Evolutionary conservation across 208 protist genomes (phyloP).

Genomic region (Dictyostelium gargantuum): DNA sequence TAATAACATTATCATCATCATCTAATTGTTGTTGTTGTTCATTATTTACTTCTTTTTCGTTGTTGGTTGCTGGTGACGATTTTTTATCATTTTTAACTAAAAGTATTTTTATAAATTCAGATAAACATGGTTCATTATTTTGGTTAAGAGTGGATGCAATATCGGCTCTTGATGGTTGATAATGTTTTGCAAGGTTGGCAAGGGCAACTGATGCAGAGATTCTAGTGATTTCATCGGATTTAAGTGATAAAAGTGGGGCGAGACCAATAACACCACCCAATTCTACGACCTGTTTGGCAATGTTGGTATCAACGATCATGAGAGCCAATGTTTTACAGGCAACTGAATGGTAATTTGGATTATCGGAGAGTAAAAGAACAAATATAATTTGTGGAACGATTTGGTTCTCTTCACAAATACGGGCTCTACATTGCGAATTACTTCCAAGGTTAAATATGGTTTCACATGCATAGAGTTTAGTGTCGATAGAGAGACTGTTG

Average conservation of each 20-base stretch:
- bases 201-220: slow-evolving; percentile 12
- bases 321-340: slow-evolving; percentile 37
- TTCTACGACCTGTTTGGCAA: slow-evolving; percentile 13
- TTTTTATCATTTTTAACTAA: no score
- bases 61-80: not conserved
- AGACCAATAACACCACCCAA: slow-evolving; percentile 4
- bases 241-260: not conserved
- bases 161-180: not conserved
- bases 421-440: not conserved
- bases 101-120: not conserved
- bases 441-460: slow-evolving; percentile 21
- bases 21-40: no score
- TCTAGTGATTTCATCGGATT: not conserved
- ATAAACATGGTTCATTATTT: not conserved
- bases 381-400: slow-evolving; percentile 10
- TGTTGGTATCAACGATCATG: not conserved
- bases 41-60: not conserved
- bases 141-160: not conserved
- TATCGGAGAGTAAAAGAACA: not conserved
- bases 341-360: not conserved
- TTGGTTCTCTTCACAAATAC: not conserved
- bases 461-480: slow-evolving; percentile 39
- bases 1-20: no score
- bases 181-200: not conserved
- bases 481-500: slow-evolving; percentile 7